Evolutionary conservation across 1,284 basidiomycete species (phyloP), one percentile per base, ranked within the genome.

Genomic region (Acaromyces ingoldii): DNA sequence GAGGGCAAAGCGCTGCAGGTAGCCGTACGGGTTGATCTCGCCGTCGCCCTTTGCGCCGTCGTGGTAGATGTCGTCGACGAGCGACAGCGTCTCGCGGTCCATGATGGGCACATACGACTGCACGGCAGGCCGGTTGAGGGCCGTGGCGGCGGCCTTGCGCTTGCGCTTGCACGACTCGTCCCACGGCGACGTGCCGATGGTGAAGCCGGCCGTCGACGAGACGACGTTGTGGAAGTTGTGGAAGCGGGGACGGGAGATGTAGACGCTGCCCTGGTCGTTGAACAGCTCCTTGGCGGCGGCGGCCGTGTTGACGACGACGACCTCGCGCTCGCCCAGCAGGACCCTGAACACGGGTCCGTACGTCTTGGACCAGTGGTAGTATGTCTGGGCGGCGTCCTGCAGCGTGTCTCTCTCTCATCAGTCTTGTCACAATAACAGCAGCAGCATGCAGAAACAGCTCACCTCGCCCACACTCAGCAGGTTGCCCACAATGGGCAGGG

Each of bases 101-200:
- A 62, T 62, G 51, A 62, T 62, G 40, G 60, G 60, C 7, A 62
- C 51, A 38, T 62, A 62, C 17, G 44, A 46, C 48, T 59, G 60
- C 34, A 62, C 57, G 0, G 57, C 57, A 1, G 53, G 50, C 4
- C 57, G 47, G 37, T 62, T 62, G 51, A 62, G 60, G 9, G 60
- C 60, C 3, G 57, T 62, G 11, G 60, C 60, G 25, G 60, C 60
- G 1, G 60, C 60, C 9, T 49, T 43, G 25, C 60, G 47, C 30
- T 62, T 62, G 29, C 60, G 52, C 47, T 62, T 62, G 51, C 60
- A 62, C 39, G 53, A 56, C 26, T 62, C 60, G 46, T 62, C 60
- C 60, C 60, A 62, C 2, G 60, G 60, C 17, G 57, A 59, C 7
- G 60, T 62, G 24, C 60, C 60, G 31, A 62, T 62, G 1, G 60